Conservation (phyloP, 371 early-diverging fungal genomes). For the Blakeslea trispora region DNA sequence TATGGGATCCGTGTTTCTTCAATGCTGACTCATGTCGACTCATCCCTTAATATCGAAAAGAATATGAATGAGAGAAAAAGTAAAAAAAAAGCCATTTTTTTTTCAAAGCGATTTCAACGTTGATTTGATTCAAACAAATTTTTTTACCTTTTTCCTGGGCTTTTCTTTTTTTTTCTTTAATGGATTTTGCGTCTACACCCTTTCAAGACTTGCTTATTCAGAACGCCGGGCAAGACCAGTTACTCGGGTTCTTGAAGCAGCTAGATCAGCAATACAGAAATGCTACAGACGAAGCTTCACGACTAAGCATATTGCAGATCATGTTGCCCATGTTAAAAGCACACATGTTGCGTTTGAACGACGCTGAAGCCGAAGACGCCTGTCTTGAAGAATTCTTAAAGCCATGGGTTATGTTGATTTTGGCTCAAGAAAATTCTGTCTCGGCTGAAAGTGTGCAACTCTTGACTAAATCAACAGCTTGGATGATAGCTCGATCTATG, state of each 20-base stretch:
- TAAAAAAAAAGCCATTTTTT: too few relatives aligned
- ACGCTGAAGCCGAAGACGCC: conserved; percentile 21
- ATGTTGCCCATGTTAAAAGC: conserved; percentile 45
- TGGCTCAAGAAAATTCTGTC: conserved; percentile 41
- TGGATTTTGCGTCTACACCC: conserved; percentile 48
- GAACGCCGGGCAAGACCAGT: conserved; percentile 36
- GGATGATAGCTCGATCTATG: conserved; percentile 32
- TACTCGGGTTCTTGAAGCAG: conserved; percentile 31
- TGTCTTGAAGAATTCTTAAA: conserved; percentile 26
- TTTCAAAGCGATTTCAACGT: too few relatives aligned
- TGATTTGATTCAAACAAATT: too few relatives aligned
- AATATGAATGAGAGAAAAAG: too few relatives aligned
- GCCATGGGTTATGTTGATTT: conserved; percentile 33
- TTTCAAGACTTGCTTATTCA: conserved; percentile 38
- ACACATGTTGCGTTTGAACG: conserved; percentile 25
- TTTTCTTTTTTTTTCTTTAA: conserved; percentile 4
- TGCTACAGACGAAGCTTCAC: conserved; percentile 38
- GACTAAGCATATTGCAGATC: conserved; percentile 48
- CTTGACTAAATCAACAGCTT: conserved; percentile 32
- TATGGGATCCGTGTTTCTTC: too few relatives aligned
- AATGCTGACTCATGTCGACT: background rate
- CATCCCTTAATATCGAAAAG: too few relatives aligned
- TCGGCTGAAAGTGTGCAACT: conserved; percentile 41
- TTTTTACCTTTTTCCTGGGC: too few relatives aligned
- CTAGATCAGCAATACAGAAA: conserved; percentile 36